A percentile compares a stretch with the other conserved stretches of the same genome.
These are phyloP conservation scores for Psilocybe subaeruginosa DNA, from an alignment of 768 basidiomycete genomes.

Conservation along the genomic window DNA sequence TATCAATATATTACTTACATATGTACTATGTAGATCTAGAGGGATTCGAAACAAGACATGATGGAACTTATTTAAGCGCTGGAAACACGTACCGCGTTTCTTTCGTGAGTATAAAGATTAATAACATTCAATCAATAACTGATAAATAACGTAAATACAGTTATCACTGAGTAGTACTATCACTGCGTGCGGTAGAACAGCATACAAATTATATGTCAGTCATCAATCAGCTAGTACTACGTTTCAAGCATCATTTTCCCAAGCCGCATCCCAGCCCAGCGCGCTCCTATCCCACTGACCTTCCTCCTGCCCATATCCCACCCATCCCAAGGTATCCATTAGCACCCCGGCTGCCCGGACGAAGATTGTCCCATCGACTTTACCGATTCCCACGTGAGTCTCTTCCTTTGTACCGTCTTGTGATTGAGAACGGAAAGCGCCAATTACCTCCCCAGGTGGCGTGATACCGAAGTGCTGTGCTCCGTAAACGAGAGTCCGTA, in stretches of 20 bases:
- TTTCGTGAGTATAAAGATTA: too few species aligned
- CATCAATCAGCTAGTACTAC: background rate
- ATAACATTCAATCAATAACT: too few species aligned
- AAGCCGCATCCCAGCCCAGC: constrained; percentile 64
- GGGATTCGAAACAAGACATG: too few species aligned
- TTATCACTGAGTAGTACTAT: too few species aligned
- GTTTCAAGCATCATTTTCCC: constrained; percentile 31
- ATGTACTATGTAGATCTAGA: too few species aligned
- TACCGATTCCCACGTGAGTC: constrained; percentile 44
- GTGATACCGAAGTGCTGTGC: constrained; percentile 49
- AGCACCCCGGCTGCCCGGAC: constrained; percentile 58
- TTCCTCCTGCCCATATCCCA: constrained; percentile 48
- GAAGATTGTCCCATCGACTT: constrained; percentile 60
- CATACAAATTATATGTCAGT: too few species aligned
- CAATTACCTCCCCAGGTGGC: constrained; percentile 40
- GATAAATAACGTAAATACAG: too few species aligned
- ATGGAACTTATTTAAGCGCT: too few species aligned
- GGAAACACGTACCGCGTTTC: too few species aligned
- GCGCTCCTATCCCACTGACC: constrained; percentile 60
- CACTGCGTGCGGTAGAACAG: too few species aligned
- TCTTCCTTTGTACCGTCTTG: constrained; percentile 40
- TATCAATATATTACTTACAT: too few species aligned
- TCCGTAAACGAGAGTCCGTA: constrained; percentile 52
- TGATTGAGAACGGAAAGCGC: constrained; percentile 36
- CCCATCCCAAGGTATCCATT: constrained; percentile 61